Base-by-base conservation (phyloP, 768 basidiomycete genomes). In the Auriscalpium microsporum region DNA sequence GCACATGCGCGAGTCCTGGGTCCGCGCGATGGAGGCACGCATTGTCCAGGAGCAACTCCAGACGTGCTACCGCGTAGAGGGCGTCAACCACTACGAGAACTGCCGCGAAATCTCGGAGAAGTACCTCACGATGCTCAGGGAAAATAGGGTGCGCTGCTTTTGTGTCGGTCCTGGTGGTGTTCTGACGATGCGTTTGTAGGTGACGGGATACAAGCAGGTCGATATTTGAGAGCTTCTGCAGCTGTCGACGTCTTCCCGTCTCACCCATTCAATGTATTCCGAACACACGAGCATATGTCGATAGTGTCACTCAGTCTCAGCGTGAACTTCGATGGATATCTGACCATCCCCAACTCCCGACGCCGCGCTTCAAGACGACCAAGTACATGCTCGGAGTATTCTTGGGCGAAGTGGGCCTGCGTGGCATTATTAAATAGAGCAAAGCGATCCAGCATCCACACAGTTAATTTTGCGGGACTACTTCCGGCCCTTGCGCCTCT, bases 11-110 rank as follows among this genome's bases (percentile, higher is more conserved):
- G 94, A 97, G 73, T 89, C 90, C 50, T 98, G 94, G 94, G 80
- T 96, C 35, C 86, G 84, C 62, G 86, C 90, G 19, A 95, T 97
- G 93, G 94, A 96, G 70, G 82, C 84, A 35, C 83, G 89, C 48
- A 76, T 98, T 56, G 91, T 96, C 48, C 83, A 84, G 58, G 87
- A 90, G 56, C 90, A 94, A 69, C 81, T 98, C 53, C 78, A 82
- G 55, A 93, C 90, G 71, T 98, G 94, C 74, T 90, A 94, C 65
- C 78, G 81, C 63, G 78, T 80, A 8, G 94, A 98, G 74, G 93
- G 94, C 35, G 89, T 94, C 40, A 96, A 97, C 71, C 84, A 90
- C 65, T 83, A 90, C 58, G 87, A 94, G 71, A 87, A 83, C 64
- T 97, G 94, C 73, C 84, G 81, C 67, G 87, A 91, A 75, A 71